Percentiles rank a stretch among this genome's conserved stretches.
phyloP scores from a whole-genome alignment of 176 grass and related monocot species.

The Themeda triandra region DNA sequence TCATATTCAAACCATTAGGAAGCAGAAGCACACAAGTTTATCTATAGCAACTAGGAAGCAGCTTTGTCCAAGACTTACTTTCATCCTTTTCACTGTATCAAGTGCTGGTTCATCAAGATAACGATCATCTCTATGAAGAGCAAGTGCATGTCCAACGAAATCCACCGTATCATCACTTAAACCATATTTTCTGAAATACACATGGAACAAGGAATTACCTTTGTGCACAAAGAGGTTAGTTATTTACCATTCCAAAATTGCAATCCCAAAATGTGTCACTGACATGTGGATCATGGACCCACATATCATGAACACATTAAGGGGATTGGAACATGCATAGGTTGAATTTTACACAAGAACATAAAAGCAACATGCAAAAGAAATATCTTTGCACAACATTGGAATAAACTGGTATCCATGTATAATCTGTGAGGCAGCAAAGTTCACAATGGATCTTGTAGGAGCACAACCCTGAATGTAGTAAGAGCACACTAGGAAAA shows the following conservation, averaged over 20 bases:
- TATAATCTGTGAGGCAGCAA: neutral
- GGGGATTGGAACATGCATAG: neutral
- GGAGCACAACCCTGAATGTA: neutral
- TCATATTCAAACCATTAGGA: conserved; percentile 17
- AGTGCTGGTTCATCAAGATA: conserved; percentile 83
- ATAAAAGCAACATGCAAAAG: conserved; percentile 7
- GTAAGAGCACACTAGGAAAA: neutral
- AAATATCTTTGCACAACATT: neutral
- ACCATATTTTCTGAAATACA: conserved; percentile 66
- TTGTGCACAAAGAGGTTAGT: neutral
- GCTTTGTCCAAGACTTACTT: conserved; percentile 53
- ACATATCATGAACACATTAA: neutral
- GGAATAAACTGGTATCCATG: neutral
- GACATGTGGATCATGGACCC: neutral
- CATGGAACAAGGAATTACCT: conserved; percentile 18
- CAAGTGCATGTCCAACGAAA: conserved; percentile 82
- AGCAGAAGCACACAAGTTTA: conserved; percentile 21
- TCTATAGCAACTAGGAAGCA: neutral
- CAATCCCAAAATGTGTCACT: neutral
- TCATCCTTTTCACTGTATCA: conserved; percentile 96
- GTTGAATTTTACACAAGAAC: neutral
- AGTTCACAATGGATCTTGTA: neutral
- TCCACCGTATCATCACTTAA: conserved; percentile 80
- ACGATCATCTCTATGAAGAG: conserved; percentile 82
- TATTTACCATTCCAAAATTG: neutral